Evolutionary conservation across 23 red algal species (phyloP).

Genomic region (Porphyridium purpureum): DNA sequence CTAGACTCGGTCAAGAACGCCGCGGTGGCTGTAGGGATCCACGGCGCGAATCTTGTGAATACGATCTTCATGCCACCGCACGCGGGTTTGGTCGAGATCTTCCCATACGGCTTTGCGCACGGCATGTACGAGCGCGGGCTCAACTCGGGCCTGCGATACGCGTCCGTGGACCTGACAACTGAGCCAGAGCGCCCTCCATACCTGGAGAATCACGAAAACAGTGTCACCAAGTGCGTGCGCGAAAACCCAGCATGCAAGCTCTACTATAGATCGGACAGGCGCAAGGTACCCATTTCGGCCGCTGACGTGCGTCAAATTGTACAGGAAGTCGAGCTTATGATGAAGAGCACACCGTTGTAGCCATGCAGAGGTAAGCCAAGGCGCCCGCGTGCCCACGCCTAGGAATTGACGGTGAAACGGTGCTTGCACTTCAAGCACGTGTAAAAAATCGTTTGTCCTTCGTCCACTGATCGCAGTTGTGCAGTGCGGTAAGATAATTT

Average conservation of each 20-base stretch:
- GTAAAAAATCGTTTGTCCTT: constrained; percentile 86
- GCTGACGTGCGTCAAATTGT: background rate
- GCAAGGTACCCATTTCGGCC: background rate
- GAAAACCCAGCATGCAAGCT: background rate
- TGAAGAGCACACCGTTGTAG: no score
- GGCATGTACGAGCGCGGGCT: background rate
- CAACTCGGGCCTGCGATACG: background rate
- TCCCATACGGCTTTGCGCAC: background rate
- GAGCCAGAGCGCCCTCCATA: no score
- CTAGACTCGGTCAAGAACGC: background rate
- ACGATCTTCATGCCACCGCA: background rate
- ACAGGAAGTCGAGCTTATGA: background rate
- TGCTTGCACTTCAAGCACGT: constrained; percentile 54
- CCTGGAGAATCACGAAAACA: no score
- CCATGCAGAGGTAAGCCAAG: no score
- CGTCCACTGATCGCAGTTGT: constrained; percentile 53
- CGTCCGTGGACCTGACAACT: background rate
- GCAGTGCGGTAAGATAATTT: constrained; percentile 60
- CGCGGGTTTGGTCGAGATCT: background rate
- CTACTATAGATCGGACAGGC: background rate
- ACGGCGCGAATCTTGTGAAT: constrained; percentile 6
- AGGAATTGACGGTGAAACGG: constrained; percentile 11
- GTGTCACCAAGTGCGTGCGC: background rate
- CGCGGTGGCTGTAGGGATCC: background rate
- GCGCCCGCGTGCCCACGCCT: background rate